phyloP scores from a whole-genome alignment of 495 filamentous ascomycete genomes.

The Cryomyces minteri region DNA sequence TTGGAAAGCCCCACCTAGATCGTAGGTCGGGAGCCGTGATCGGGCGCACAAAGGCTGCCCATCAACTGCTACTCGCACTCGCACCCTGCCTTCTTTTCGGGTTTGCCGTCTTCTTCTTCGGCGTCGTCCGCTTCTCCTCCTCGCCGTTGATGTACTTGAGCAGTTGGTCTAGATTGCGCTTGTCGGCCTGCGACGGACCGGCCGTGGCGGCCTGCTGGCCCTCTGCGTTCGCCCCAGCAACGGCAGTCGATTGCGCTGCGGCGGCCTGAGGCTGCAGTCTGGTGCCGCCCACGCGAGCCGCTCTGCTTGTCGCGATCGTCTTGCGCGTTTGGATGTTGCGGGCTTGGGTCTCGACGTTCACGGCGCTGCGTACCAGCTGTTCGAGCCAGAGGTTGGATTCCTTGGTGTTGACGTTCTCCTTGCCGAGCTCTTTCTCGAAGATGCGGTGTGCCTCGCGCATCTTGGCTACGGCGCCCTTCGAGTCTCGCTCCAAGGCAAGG shows the following conservation, averaged over 20 bases:
- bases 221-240: conserved; percentile 8
- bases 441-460: conserved; percentile 96
- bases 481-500: conserved; percentile 78
- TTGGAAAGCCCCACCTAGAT: too few relatives aligned
- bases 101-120: conserved; percentile 56
- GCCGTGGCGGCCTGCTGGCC: conserved; percentile 17
- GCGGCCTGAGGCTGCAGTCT: conserved; percentile 31
- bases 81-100: conserved; percentile 45
- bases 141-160: conserved; percentile 72
- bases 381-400: conserved; percentile 54
- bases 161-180: conserved; percentile 67
- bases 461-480: conserved; percentile 68
- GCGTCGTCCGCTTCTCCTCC: conserved; percentile 38
- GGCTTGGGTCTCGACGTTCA: conserved; percentile 77
- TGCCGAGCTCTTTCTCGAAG: conserved; percentile 68
- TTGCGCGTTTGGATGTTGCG: conserved; percentile 57
- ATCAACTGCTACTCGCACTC: conserved; percentile 1
- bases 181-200: conserved; percentile 27
- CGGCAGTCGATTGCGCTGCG: not conserved
- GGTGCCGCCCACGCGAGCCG: conserved; percentile 36
- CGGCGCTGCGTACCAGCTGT: conserved; percentile 85
- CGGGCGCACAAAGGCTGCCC: too few relatives aligned
- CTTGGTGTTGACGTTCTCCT: conserved; percentile 87
- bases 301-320: conserved; percentile 36
- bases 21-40: too few relatives aligned